phyloP scores from a whole-genome alignment of 805 yeast genomes.

The Scheffersomyces lignosus region DNA sequence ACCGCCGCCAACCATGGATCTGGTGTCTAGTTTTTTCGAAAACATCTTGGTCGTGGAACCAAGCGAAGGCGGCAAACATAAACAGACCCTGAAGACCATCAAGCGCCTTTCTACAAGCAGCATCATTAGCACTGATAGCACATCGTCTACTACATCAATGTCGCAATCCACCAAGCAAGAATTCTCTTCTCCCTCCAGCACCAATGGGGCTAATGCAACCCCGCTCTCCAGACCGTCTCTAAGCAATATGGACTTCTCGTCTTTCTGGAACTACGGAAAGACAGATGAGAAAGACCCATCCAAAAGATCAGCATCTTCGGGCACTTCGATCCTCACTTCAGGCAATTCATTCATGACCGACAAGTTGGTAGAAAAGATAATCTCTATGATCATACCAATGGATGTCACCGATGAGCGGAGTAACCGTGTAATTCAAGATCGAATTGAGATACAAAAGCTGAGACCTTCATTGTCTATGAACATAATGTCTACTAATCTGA shows the following conservation, averaged over 20 bases:
- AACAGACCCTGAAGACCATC: not conserved
- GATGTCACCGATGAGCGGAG: slow-evolving; percentile 43
- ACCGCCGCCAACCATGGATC: too few relatives aligned
- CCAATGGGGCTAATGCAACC: too few relatives aligned
- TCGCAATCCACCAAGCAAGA: too few relatives aligned
- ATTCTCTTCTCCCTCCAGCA: too few relatives aligned
- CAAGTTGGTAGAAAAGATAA: slow-evolving; percentile 66
- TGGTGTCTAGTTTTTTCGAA: slow-evolving; percentile 37
- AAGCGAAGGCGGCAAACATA: not conserved
- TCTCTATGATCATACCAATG: slow-evolving; percentile 73
- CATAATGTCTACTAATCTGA: slow-evolving; percentile 66
- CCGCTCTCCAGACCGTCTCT: slow-evolving; percentile 2
- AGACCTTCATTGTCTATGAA: slow-evolving; percentile 73
- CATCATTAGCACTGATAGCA: too few relatives aligned
- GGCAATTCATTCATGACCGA: slow-evolving; percentile 47
- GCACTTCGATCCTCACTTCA: not conserved
- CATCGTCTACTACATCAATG: too few relatives aligned
- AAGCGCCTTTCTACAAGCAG: not conserved
- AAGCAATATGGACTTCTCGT: slow-evolving; percentile 14
- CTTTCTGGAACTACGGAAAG: slow-evolving; percentile 25
- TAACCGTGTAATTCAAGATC: slow-evolving; percentile 41
- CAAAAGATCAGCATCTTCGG: not conserved
- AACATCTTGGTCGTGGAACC: slow-evolving; percentile 28
- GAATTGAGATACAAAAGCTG: slow-evolving; percentile 59
- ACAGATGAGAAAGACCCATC: not conserved